Percentiles rank a stretch among this genome's conserved stretches.
These are phyloP conservation scores for Podospora pseudopauciseta DNA, from an alignment of 495 filamentous ascomycete genomes.

Conservation along the genomic window DNA sequence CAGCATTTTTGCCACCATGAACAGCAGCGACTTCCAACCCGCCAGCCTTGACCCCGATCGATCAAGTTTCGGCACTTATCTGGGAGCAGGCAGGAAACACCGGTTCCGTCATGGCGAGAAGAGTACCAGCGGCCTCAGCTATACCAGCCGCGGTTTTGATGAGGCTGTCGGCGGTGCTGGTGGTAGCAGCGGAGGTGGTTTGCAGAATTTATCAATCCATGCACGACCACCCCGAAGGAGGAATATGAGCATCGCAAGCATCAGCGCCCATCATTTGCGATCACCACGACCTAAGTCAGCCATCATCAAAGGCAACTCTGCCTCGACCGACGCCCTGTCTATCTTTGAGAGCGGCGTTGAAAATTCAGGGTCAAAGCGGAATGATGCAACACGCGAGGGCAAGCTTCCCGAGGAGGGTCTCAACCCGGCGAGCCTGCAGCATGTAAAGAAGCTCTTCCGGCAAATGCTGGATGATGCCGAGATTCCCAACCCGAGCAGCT, in stretches of 20 bases:
- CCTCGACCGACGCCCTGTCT: conserved; percentile 42
- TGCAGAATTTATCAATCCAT: conserved; percentile 48
- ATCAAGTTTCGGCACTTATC: conserved; percentile 47
- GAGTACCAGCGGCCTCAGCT: conserved; percentile 58
- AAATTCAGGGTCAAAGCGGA: conserved; percentile 57
- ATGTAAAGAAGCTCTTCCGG: conserved; percentile 77
- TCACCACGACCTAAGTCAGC: conserved; percentile 61
- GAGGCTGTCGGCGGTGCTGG: conserved; percentile 21
- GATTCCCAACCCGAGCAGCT: conserved; percentile 68
- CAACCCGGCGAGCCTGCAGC: conserved; percentile 79
- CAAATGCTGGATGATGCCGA: conserved; percentile 75
- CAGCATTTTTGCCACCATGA: conserved; percentile 74
- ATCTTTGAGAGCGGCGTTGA: conserved; percentile 34
- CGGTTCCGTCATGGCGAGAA: conserved; percentile 70
- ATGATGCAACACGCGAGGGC: conserved; percentile 78
- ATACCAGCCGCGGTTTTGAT: conserved; percentile 52
- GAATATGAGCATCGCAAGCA: conserved; percentile 74
- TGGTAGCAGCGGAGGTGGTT: conserved; percentile 9
- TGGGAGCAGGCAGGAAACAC: conserved; percentile 67
- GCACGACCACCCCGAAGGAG: conserved; percentile 60
- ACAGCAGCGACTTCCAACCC: conserved; percentile 41
- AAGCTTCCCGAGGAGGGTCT: conserved; percentile 73
- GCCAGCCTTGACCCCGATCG: conserved; percentile 47
- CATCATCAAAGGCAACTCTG: conserved; percentile 39
- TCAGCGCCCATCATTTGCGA: conserved; percentile 57